Conservation (phyloP, 2,329 filamentous ascomycete species). For the Microdochium bolleyi region DNA sequence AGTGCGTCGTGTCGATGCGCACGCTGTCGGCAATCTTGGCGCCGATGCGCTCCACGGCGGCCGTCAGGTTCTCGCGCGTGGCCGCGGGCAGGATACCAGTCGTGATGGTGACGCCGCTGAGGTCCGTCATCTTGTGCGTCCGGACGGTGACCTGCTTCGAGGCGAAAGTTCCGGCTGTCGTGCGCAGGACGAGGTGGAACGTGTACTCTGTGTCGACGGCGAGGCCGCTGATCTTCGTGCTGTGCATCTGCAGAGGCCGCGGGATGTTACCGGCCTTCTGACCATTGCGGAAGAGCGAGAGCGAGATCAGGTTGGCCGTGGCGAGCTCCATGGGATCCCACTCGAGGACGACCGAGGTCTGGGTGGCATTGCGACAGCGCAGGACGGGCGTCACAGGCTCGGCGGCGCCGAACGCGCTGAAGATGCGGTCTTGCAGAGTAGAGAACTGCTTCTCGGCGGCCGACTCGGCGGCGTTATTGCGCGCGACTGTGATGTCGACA, state of each 20-base stretch:
- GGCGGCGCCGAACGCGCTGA: constrained; percentile 72
- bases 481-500: constrained; percentile 91
- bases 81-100: constrained; percentile 74
- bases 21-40: constrained; percentile 86
- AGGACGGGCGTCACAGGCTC: constrained; percentile 72
- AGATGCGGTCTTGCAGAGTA: constrained; percentile 82
- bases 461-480: constrained; percentile 74
- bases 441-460: constrained; percentile 70
- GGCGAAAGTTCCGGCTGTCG: constrained; percentile 77
- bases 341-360: constrained; percentile 96
- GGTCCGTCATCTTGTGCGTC: constrained; percentile 98
- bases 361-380: constrained; percentile 91
- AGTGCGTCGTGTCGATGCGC: constrained; percentile 96
- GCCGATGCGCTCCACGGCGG: constrained; percentile 79
- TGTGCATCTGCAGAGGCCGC: constrained; percentile 75
- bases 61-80: constrained; percentile 63
- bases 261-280: constrained; percentile 96
- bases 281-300: constrained; percentile 90
- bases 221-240: constrained; percentile 92
- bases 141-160: constrained; percentile 79
- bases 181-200: constrained; percentile 87
- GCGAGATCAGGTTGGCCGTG: constrained; percentile 81
- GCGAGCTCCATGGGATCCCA: constrained; percentile 94
- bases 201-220: constrained; percentile 95
- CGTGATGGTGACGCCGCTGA: constrained; percentile 91